Evolutionary conservation across 306 rosid genomes (phyloP).

Genomic region (Dryas drummondii): DNA sequence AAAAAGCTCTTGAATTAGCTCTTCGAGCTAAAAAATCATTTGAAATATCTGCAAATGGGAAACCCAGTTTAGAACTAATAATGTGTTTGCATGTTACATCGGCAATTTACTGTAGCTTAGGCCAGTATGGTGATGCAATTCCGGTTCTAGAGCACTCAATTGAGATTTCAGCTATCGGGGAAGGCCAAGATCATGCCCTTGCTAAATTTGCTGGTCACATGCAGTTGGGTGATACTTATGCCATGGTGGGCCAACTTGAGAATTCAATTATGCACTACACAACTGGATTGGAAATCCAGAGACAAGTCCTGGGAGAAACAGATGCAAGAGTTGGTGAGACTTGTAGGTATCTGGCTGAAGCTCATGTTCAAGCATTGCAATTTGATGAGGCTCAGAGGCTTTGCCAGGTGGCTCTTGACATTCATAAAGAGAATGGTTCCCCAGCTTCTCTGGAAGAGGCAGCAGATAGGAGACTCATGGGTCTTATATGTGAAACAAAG

Average conservation of each 20-base stretch:
- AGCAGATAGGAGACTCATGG: conserved; percentile 93
- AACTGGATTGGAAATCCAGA: conserved; percentile 81
- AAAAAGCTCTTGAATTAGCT: conserved; percentile 72
- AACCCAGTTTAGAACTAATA: conserved; percentile 69
- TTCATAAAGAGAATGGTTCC: conserved; percentile 64
- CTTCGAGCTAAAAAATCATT: conserved; percentile 68
- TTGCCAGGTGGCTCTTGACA: conserved; percentile 81
- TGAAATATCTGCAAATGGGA: conserved; percentile 54
- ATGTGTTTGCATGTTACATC: conserved; percentile 90
- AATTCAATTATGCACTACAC: conserved; percentile 70
- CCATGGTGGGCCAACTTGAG: conserved; percentile 85
- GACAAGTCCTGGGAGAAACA: conserved; percentile 65
- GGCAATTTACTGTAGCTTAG: conserved; percentile 74
- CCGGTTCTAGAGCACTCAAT: conserved; percentile 70
- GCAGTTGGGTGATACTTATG: conserved; percentile 94
- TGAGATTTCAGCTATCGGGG: conserved; percentile 58
- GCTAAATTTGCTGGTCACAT: conserved; percentile 89
- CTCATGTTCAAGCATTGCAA: conserved; percentile 81
- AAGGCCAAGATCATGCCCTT: conserved; percentile 70
- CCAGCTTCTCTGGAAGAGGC: conserved; percentile 86
- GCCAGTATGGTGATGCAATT: conserved; percentile 68
- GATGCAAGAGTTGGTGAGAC: conserved; percentile 91
- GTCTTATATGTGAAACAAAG: conserved; percentile 86
- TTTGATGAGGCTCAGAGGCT: conserved; percentile 81
- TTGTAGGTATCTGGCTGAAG: conserved; percentile 89